Base-by-base conservation (phyloP, 768 basidiomycete species). In the Tulasnella sp. region DNA sequence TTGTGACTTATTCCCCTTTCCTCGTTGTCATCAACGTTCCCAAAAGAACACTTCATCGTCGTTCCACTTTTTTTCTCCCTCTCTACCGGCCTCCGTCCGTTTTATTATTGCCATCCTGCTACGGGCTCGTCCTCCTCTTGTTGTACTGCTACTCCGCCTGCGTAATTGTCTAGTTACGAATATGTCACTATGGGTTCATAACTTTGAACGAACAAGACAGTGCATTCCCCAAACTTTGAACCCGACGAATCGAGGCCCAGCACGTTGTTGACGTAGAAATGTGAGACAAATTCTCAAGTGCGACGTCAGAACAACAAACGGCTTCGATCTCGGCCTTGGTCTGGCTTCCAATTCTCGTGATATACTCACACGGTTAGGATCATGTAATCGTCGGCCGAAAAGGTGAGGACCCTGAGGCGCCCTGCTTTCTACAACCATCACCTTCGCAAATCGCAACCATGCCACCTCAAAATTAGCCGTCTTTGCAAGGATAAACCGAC, bases 141-240 rank as follows among this genome's bases (percentile, higher is more conserved):
- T 57, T 57, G 55, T 57, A 57, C 55, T 57, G 55, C 55, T 57
- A 57, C 55, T 57, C 55, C 23, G 7, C 55, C 55, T n/a, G 15
- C 55, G 55, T 57, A 57, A 57, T 57, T n/a, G 55, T 57, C 55
- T 29, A n/a, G 55, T 57, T 57, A 4, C 55, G 26, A 57, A 57
- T 57, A 57, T 57, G 55, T 57, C 26, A 23, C 55, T 57, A 57
- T 57, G 55, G 55, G n/a, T 57, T n/a, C 55, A 57, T 57, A 57
- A 57, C 55, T 57, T 57, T 29, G 55, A 57, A 29, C 55, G 55
- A 57, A 57, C 55, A 23, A 15, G 26, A 57, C 55, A 29, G 55
- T 57, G 55, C 55, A 57, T 20, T 57, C 15, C 55, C 26, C 7
- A 57, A 57, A 13, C 20, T 57, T 57, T 1, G 44, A 18, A 5